These are phyloP conservation scores for Arthrocladium fulminans DNA, from an alignment of 2,329 filamentous ascomycete species.

Conservation along the genomic window DNA sequence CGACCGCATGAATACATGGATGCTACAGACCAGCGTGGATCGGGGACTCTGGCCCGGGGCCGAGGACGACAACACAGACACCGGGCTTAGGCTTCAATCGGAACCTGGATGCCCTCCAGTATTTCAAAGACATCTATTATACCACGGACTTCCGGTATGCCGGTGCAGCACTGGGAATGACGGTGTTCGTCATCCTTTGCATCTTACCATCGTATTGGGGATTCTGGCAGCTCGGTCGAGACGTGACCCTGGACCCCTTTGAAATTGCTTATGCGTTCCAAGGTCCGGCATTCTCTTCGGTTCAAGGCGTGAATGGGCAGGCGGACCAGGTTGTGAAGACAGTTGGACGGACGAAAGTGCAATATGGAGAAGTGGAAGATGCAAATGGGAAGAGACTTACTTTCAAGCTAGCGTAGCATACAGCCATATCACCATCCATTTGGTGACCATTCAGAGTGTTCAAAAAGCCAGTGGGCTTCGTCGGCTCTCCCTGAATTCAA, in stretches of 20 bases:
- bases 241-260: slow-evolving; percentile 22
- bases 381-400: slow-evolving; percentile 1
- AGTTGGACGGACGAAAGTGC: neutral
- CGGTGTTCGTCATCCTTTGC: slow-evolving; percentile 4
- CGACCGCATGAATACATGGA: neutral
- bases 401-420: neutral
- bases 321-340: slow-evolving; percentile 2
- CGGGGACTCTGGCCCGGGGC: neutral
- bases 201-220: slow-evolving; percentile 19
- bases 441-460: no score
- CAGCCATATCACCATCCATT: no score
- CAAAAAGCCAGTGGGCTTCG: no score
- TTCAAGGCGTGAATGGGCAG: neutral
- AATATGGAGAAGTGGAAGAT: neutral
- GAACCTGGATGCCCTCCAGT: neutral
- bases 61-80: no score
- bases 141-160: neutral
- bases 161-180: neutral
- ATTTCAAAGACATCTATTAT: neutral
- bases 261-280: slow-evolving; percentile 24
- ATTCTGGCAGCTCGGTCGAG: slow-evolving; percentile 23
- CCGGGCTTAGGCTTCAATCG: neutral
- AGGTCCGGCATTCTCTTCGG: slow-evolving; percentile 11
- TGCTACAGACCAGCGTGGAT: neutral
- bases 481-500: no score